phyloP scores from a whole-genome alignment of 2,329 filamentous ascomycete genomes.

The Xylariaceae sp. region DNA sequence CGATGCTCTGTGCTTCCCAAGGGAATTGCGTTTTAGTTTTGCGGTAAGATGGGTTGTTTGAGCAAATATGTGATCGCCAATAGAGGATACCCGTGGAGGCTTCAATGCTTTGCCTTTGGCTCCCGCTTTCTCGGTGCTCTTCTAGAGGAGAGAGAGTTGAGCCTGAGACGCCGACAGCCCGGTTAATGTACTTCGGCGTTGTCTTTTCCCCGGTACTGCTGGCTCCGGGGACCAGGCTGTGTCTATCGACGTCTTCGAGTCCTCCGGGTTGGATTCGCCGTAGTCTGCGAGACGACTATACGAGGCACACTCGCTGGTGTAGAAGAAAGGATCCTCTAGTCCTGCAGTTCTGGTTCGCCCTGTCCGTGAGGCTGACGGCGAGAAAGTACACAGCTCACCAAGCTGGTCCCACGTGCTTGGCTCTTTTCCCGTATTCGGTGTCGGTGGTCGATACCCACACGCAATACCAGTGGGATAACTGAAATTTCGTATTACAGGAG shows the following conservation, averaged over 20 bases:
- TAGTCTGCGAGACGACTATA: slow-evolving; percentile 15
- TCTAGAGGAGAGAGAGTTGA: slow-evolving; percentile 23
- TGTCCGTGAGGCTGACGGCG: slow-evolving; percentile 17
- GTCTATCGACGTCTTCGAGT: slow-evolving; percentile 5
- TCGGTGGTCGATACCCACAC: slow-evolving; percentile 4
- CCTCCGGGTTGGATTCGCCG: slow-evolving; percentile 4
- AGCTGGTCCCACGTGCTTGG: slow-evolving; percentile 27
- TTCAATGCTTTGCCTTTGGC: slow-evolving; percentile 14
- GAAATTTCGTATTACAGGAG: slow-evolving; percentile 28
- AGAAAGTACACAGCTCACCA: slow-evolving; percentile 28
- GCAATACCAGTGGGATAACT: slow-evolving; percentile 28
- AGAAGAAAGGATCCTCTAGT: slow-evolving; percentile 28
- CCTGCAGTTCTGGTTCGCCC: slow-evolving; percentile 15
- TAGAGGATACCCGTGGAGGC: slow-evolving; percentile 14
- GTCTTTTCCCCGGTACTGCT: slow-evolving; percentile 19
- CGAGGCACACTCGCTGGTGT: slow-evolving; percentile 19
- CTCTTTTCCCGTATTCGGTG: slow-evolving; percentile 3
- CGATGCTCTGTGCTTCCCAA: slow-evolving; percentile 25
- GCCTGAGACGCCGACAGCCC: slow-evolving; percentile 19
- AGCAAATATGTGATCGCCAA: slow-evolving; percentile 20
- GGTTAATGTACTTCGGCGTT: slow-evolving; percentile 23
- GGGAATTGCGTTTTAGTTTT: slow-evolving; percentile 25
- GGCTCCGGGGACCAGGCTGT: slow-evolving; percentile 9
- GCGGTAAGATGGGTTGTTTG: slow-evolving; percentile 18
- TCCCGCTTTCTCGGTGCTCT: slow-evolving; percentile 19